A percentile compares a stretch with the other conserved stretches of the same genome.
Conservation (phyloP, 2,329 filamentous ascomycete genomes). For the Dactylellina leptospora region DNA sequence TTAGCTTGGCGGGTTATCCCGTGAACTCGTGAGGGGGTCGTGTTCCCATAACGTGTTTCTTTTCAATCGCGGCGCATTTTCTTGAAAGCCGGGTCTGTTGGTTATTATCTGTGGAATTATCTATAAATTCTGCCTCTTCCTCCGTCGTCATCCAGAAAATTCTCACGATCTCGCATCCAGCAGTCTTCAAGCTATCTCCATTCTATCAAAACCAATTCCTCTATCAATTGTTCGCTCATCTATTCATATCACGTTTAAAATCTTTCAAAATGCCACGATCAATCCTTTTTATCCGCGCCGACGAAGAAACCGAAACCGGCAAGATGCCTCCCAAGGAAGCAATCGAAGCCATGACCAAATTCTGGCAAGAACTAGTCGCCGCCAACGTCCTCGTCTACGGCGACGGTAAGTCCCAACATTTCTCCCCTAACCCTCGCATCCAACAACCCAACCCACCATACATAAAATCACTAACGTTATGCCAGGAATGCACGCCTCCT, state of each 20-base stretch:
- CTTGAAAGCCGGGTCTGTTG: background rate
- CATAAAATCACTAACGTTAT: background rate
- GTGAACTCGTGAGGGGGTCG: slow-evolving; percentile 2
- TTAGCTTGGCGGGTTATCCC: no score
- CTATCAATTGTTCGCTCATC: background rate
- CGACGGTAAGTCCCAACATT: slow-evolving; percentile 30
- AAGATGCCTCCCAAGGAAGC: slow-evolving; percentile 44
- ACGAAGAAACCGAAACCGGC: slow-evolving; percentile 39
- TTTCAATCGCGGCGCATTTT: no score
- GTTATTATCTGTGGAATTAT: background rate
- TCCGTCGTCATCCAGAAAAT: background rate
- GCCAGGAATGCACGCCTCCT: slow-evolving; percentile 44
- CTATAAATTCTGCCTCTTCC: slow-evolving; percentile 8
- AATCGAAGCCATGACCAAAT: slow-evolving; percentile 41
- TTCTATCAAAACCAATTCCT: background rate
- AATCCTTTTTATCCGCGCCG: slow-evolving; percentile 40
- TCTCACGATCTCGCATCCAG: background rate
- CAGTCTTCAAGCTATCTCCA: background rate
- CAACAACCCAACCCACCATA: background rate
- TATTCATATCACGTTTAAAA: background rate
- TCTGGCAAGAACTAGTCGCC: slow-evolving; percentile 29
- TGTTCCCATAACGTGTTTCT: no score
- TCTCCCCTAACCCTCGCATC: no score
- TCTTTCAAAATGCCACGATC: slow-evolving; percentile 36
- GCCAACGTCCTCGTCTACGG: slow-evolving; percentile 39